Evolutionary conservation across 768 basidiomycete genomes (phyloP), one percentile per base, ranked within the genome.

Genomic region (Termitomyces sp.): DNA sequence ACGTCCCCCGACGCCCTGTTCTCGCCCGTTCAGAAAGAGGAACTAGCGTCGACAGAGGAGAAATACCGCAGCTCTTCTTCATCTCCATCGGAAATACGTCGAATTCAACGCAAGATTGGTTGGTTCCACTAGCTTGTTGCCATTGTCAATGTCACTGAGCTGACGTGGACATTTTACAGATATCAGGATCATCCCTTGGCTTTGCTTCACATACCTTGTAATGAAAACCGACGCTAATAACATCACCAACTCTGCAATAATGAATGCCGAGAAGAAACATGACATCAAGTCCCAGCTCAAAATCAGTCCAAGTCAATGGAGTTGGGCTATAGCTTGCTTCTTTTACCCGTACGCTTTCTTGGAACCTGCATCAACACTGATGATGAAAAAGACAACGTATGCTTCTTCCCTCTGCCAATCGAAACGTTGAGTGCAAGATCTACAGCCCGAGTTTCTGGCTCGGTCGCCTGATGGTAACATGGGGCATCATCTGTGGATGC

Each of bases 381-480:
- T 62, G 57, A 56, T 58, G 53, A 62, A 62, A 43, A 62, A 47
- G 39, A 62, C 61, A 14, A 58, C 57, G 61, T 58, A 36, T 9
- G 49, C 30, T 27, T 20, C 10, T 34, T 24, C 36, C 13, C 10
- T 4, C 34, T 12, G n/a, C 8, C 26, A 14, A 39, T 27, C n/a
- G 8, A 13, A 5, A 27, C 39, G 13, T 26, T 57, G 40, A 58
- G 10, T 0, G 13, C 22, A 32, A 22, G n/a, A 2, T 16, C 10
- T 8, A 30, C 36, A 62, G 61, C n/a, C 61, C 61, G 13, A 62
- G 61, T 37, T 62, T 62, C 39, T 62, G 61, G 61, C 53, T 62
- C 33, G 48, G 57, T 24, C 56, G 61, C 24, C 48, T 62, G 27
- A 62, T 62, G 61, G 16, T 58, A 7, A 62, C 61, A 18, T 62